These are phyloP conservation scores for Mycena leptocephala DNA, from an alignment of 768 basidiomycete genomes.

Conservation along the genomic window DNA sequence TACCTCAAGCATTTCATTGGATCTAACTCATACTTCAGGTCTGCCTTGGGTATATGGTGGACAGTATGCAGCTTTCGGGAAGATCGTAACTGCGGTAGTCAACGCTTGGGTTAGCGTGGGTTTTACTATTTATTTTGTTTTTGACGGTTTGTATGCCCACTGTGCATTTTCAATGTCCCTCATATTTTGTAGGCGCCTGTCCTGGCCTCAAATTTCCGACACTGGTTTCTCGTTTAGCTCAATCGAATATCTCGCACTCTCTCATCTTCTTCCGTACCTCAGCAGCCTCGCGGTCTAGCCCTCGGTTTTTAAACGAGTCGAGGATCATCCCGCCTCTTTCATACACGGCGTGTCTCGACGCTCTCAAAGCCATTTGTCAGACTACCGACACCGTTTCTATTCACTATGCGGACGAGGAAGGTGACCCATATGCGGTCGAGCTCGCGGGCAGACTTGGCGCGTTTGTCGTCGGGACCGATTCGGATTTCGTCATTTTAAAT, in stretches of 20 bases:
- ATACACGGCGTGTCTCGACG: conserved; percentile 71
- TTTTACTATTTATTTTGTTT: conserved; percentile 80
- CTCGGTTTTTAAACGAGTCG: conserved; percentile 82
- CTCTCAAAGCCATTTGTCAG: conserved; percentile 60
- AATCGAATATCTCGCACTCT: conserved; percentile 73
- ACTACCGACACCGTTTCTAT: conserved; percentile 61
- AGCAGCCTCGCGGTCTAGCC: conserved; percentile 69
- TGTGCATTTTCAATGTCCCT: conserved; percentile 10
- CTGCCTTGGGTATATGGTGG: conserved; percentile 92
- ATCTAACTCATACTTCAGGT: conserved; percentile 15
- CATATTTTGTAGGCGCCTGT: conserved; percentile 68
- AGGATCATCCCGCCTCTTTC: conserved; percentile 82
- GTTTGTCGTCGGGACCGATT: conserved; percentile 86
- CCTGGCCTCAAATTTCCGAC: conserved; percentile 85
- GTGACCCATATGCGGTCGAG: conserved; percentile 89
- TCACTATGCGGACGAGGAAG: conserved; percentile 87
- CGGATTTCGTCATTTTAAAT: conserved; percentile 87
- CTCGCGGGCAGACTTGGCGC: conserved; percentile 82
- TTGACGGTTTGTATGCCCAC: conserved; percentile 75
- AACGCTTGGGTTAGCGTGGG: conserved; percentile 81
- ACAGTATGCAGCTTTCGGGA: conserved; percentile 75
- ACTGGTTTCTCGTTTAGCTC: conserved; percentile 69
- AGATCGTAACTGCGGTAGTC: conserved; percentile 66
- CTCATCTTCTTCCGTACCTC: conserved; percentile 90
- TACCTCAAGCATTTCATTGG: neutral